A percentile compares a stretch with the other conserved stretches of the same genome.
Evolutionary conservation across 2,329 filamentous ascomycete species (phyloP).

Genomic region (Fusarium nelsonii): DNA sequence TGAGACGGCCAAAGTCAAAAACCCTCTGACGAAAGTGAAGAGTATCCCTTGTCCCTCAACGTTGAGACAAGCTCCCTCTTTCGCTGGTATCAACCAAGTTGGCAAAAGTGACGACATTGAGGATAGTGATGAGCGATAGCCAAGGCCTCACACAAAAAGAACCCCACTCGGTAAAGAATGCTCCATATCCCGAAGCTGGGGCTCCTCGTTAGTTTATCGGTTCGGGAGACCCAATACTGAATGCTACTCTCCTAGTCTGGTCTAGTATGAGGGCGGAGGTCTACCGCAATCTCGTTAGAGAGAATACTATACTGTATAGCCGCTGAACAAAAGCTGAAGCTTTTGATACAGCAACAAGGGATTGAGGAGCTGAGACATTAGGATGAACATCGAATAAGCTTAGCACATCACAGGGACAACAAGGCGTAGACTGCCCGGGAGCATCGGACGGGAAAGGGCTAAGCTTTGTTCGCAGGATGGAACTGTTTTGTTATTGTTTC

Average conservation of each 20-base stretch:
- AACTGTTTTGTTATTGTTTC: conserved; percentile 19
- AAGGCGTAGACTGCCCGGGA: conserved; percentile 16
- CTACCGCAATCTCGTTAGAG: conserved; percentile 20
- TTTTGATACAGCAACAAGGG: not conserved
- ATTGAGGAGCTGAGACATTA: not conserved
- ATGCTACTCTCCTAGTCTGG: conserved; percentile 7
- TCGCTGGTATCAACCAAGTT: conserved; percentile 9
- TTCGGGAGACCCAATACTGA: conserved; percentile 19
- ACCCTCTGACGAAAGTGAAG: not conserved
- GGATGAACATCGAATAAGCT: conserved; percentile 8
- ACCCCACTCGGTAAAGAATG: conserved; percentile 28
- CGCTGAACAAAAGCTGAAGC: conserved; percentile 9
- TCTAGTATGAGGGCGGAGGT: conserved; percentile 22
- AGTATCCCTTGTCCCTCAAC: not conserved
- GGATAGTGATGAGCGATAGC: conserved; percentile 16
- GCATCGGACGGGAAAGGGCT: conserved; percentile 23
- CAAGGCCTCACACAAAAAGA: conserved; percentile 6
- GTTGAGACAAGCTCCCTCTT: conserved; percentile 11
- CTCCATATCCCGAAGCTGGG: conserved; percentile 33
- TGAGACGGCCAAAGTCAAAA: not conserved
- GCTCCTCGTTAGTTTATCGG: conserved; percentile 12
- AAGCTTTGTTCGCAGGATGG: conserved; percentile 16
- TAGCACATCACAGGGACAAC: not conserved
- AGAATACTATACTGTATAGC: conserved; percentile 15
- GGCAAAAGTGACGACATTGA: conserved; percentile 32